phyloP scores from a whole-genome alignment of 2,329 filamentous ascomycete species.

The Fusarium aywerte region DNA sequence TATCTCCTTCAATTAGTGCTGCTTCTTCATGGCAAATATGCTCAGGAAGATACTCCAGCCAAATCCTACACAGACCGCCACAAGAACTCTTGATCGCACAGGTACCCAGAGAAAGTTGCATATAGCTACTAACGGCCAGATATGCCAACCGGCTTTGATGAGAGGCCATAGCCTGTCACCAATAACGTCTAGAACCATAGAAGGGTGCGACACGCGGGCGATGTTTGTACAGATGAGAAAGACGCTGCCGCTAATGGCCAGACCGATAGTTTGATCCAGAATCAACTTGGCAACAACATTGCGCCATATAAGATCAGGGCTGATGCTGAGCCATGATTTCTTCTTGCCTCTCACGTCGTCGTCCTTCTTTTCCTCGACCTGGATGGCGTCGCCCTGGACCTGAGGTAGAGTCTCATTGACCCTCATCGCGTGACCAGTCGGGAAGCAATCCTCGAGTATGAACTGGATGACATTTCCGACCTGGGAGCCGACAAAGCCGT shows the following conservation, averaged over 20 bases:
- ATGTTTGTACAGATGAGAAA: slow-evolving; percentile 53
- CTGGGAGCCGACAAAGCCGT: slow-evolving; percentile 51
- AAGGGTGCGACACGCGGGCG: slow-evolving; percentile 44
- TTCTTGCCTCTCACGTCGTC: slow-evolving; percentile 25
- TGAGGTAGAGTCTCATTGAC: slow-evolving; percentile 38
- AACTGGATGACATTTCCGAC: slow-evolving; percentile 52
- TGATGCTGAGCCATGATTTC: slow-evolving; percentile 35
- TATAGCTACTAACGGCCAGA: slow-evolving; percentile 52
- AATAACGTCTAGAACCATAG: slow-evolving; percentile 45
- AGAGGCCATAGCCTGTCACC: slow-evolving; percentile 46
- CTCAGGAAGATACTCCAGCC: slow-evolving; percentile 54
- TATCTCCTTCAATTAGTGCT: not conserved
- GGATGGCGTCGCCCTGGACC: slow-evolving; percentile 29
- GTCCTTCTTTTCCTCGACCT: slow-evolving; percentile 42
- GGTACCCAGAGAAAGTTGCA: slow-evolving; percentile 53
- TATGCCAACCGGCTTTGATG: slow-evolving; percentile 52
- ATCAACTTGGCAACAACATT: slow-evolving; percentile 51
- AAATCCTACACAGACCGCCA: slow-evolving; percentile 52
- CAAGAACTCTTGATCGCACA: slow-evolving; percentile 51
- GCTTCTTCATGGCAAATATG: slow-evolving; percentile 47
- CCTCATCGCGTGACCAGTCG: slow-evolving; percentile 41
- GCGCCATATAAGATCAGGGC: slow-evolving; percentile 49
- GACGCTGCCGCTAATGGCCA: slow-evolving; percentile 49
- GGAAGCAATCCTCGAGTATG: slow-evolving; percentile 51
- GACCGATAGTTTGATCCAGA: slow-evolving; percentile 52